Evolutionary conservation across 306 rosid species (phyloP).

Genomic region (Geum urbanum): DNA sequence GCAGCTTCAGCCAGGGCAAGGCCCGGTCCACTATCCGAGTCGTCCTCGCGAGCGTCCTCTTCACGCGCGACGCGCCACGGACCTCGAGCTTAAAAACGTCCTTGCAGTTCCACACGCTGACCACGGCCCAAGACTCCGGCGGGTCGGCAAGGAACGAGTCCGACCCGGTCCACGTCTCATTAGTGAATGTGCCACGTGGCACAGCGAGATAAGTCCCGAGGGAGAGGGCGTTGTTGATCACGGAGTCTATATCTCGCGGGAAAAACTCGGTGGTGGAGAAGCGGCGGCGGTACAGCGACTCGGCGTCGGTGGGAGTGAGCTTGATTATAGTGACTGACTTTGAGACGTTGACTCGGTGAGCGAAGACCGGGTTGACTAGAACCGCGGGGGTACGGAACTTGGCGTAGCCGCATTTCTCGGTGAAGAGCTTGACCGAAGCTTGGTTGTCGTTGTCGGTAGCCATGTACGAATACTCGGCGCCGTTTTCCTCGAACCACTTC

Average conservation of each 20-base stretch:
- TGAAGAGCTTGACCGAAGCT: constrained; percentile 74
- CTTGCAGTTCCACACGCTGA: constrained; percentile 84
- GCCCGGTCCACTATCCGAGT: constrained; percentile 64
- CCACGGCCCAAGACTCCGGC: constrained; percentile 81
- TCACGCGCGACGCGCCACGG: constrained; percentile 64
- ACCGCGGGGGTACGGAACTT: constrained; percentile 81
- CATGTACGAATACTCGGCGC: constrained; percentile 83
- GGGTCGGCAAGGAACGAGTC: constrained; percentile 49
- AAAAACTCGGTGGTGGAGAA: constrained; percentile 83
- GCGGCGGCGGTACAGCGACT: constrained; percentile 59
- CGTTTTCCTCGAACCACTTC: constrained; percentile 67
- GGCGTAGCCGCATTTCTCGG: constrained; percentile 83
- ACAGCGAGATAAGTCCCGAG: constrained; percentile 86
- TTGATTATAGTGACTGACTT: constrained; percentile 41
- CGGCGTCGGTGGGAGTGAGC: constrained; percentile 58
- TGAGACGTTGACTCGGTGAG: constrained; percentile 45
- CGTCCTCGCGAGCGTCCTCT: constrained; percentile 49
- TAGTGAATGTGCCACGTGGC: constrained; percentile 42
- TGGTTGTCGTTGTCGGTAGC: constrained; percentile 88
- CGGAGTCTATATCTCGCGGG: constrained; percentile 86
- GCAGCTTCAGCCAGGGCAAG: constrained; percentile 68
- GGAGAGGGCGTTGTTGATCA: constrained; percentile 56
- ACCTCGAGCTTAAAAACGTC: constrained; percentile 72
- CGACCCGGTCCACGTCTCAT: constrained; percentile 56
- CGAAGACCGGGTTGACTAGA: constrained; percentile 87